Conservation (phyloP, 345 rosid species). For the Crucihimalaya himalaica region DNA sequence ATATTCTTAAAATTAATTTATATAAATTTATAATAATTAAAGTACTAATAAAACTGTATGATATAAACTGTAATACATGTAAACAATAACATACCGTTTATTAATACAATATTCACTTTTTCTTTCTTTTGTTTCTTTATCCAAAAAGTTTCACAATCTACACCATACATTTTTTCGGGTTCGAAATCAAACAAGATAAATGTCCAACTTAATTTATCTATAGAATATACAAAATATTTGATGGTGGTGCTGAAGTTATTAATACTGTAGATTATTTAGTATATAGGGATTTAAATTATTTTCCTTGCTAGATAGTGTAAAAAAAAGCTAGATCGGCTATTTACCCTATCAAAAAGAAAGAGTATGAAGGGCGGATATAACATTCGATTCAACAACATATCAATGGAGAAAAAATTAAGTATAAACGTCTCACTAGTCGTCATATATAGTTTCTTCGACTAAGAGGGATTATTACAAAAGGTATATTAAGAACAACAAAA, state of each 20-base stretch:
- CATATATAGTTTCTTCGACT: background rate
- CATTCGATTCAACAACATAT: background rate
- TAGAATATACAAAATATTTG: background rate
- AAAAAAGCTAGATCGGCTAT: background rate
- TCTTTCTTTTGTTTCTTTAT: too few species aligned
- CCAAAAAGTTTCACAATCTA: too few species aligned
- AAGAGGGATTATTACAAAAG: constrained; percentile 2
- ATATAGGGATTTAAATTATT: background rate
- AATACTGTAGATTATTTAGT: background rate
- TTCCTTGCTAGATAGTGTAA: background rate
- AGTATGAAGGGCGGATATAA: background rate
- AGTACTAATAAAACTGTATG: too few species aligned
- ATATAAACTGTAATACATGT: too few species aligned
- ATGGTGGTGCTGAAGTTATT: background rate
- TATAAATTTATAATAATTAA: too few species aligned
- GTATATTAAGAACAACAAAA: background rate
- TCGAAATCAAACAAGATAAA: background rate
- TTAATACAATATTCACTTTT: too few species aligned
- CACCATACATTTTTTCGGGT: too few species aligned
- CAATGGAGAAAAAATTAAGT: background rate
- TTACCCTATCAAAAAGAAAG: background rate
- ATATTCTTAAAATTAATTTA: too few species aligned
- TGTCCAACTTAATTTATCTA: background rate
- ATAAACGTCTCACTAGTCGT: background rate
- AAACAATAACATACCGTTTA: too few species aligned